These are phyloP conservation scores for Cladosporium austrohemisphaericum DNA, from an alignment of 2,329 filamentous ascomycete species.

Conservation along the genomic window DNA sequence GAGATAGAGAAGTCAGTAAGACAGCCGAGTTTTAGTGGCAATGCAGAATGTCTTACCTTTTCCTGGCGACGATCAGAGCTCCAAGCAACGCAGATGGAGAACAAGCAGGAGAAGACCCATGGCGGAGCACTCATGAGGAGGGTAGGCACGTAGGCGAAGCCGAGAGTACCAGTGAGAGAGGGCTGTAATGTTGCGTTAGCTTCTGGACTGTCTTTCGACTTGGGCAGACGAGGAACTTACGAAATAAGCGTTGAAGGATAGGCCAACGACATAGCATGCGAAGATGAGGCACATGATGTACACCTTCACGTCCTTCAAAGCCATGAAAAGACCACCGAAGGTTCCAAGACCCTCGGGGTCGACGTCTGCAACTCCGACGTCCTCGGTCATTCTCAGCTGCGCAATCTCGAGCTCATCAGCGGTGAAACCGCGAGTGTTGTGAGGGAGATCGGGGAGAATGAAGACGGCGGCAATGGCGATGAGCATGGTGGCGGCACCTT, in stretches of 20 bases:
- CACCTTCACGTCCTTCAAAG: slow-evolving; percentile 37
- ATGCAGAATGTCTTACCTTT: slow-evolving; percentile 19
- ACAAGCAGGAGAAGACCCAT: slow-evolving; percentile 33
- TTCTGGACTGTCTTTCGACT: background rate
- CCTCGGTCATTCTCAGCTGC: slow-evolving; percentile 48
- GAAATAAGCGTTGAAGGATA: slow-evolving; percentile 15
- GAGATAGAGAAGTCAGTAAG: too few relatives aligned
- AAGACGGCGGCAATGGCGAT: slow-evolving; percentile 53
- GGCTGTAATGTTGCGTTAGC: slow-evolving; percentile 32
- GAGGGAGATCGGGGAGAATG: slow-evolving; percentile 51
- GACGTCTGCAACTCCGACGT: slow-evolving; percentile 48
- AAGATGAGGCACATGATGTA: slow-evolving; percentile 38
- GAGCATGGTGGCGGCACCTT: slow-evolving; percentile 56
- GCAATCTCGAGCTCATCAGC: slow-evolving; percentile 52
- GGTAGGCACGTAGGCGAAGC: slow-evolving; percentile 61
- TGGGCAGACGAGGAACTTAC: slow-evolving; percentile 36
- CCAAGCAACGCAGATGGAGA: slow-evolving; percentile 26
- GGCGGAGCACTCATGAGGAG: slow-evolving; percentile 43
- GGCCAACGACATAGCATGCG: slow-evolving; percentile 35
- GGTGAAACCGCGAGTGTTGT: slow-evolving; percentile 50
- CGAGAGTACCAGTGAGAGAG: slow-evolving; percentile 57
- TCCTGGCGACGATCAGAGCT: slow-evolving; percentile 27
- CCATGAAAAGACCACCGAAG: slow-evolving; percentile 34
- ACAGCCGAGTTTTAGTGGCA: slow-evolving; percentile 23
- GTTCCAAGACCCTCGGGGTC: slow-evolving; percentile 46